Evolutionary conservation across 495 filamentous ascomycete genomes (phyloP), one percentile per base, ranked within the genome.

Genomic region (Penicillium antarcticum): DNA sequence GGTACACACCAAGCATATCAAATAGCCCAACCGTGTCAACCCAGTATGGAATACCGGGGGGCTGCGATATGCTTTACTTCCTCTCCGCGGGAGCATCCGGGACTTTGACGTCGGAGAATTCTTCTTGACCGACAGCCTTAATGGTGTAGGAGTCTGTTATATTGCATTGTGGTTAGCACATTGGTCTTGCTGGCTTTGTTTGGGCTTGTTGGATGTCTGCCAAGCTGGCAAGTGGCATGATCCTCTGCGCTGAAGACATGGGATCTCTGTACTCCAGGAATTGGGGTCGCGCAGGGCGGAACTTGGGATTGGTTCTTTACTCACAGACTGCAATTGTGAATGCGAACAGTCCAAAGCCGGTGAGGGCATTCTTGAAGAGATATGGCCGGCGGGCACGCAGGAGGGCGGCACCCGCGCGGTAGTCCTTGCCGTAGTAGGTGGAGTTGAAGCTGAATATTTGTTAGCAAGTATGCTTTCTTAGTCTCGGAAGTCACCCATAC

Each of bases 51-150:
- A n/a, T n/a, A 32, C 42, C 14, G 17, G 31, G 37, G 26, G 26
- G 29, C 42, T 26, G 42, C 43, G 29, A 40, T 18, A 45, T 37
- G 17, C 35, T 48, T 52, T 45, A 48, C 52, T 58, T 45, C 50
- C 61, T 58, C 31, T 76, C 64, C 56, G 78, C 69, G 39, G 87
- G 86, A 6, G 80, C 75, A 62, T 87, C 86, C 42, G 92, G 91
- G 37, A 95, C 84, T 60, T 83, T 82, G 48, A 99, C 91, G 65
- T 99, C 94, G 58, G 92, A 89, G 80, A 99, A 99, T 53, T 99
- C 91, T 68, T 99, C 94, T 72, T 97, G 95, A 32, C 91, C 86
- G 63, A 99, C 85, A 19, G 87, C 91, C 45, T 74, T 78, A 64
- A 99, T 87, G 8, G 94, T 97, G 70, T 87, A 97, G 45, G 82